Percentiles rank a stretch among this genome's conserved stretches.
Conservation (phyloP, 2,329 filamentous ascomycete genomes). For the Emericellopsis cladophorae region DNA sequence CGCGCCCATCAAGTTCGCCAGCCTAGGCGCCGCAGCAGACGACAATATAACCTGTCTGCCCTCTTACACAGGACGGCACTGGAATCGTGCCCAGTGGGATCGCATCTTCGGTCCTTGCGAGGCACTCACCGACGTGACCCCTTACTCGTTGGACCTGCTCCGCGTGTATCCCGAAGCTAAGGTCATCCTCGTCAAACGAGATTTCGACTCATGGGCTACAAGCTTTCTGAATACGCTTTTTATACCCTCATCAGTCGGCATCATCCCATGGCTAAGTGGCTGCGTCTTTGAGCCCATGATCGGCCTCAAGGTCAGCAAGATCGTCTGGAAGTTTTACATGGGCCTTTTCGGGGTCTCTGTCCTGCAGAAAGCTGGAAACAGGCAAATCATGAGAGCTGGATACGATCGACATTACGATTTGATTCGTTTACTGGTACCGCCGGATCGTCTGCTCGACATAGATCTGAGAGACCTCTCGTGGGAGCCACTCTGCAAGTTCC, state of each 20-base stretch:
- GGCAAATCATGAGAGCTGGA: background rate
- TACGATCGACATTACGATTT: slow-evolving; percentile 12
- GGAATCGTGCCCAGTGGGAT: slow-evolving; percentile 1
- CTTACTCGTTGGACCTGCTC: slow-evolving; percentile 5
- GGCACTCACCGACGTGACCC: slow-evolving; percentile 8
- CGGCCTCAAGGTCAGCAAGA: slow-evolving; percentile 2
- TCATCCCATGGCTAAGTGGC: slow-evolving; percentile 2
- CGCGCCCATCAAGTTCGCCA: slow-evolving; percentile 2
- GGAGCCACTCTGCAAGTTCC: slow-evolving; percentile 20
- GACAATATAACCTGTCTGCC: slow-evolving; percentile 4
- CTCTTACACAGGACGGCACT: slow-evolving; percentile 2
- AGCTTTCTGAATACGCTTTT: slow-evolving; percentile 10
- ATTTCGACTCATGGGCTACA: slow-evolving; percentile 7
- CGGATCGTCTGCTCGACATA: slow-evolving; percentile 14
- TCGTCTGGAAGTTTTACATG: slow-evolving; percentile 8
- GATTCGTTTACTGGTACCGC: slow-evolving; percentile 13
- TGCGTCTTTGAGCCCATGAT: slow-evolving; percentile 2
- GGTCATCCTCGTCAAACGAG: slow-evolving; percentile 9
- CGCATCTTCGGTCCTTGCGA: slow-evolving; percentile 4
- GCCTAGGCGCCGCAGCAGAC: slow-evolving; percentile 5
- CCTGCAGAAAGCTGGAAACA: background rate
- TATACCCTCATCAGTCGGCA: slow-evolving; percentile 6
- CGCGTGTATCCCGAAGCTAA: slow-evolving; percentile 9
- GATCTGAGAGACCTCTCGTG: slow-evolving; percentile 17
- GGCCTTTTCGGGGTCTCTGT: slow-evolving; percentile 3